Base-by-base conservation (phyloP, 495 filamentous ascomycete species). In the Amniculicola lignicola region DNA sequence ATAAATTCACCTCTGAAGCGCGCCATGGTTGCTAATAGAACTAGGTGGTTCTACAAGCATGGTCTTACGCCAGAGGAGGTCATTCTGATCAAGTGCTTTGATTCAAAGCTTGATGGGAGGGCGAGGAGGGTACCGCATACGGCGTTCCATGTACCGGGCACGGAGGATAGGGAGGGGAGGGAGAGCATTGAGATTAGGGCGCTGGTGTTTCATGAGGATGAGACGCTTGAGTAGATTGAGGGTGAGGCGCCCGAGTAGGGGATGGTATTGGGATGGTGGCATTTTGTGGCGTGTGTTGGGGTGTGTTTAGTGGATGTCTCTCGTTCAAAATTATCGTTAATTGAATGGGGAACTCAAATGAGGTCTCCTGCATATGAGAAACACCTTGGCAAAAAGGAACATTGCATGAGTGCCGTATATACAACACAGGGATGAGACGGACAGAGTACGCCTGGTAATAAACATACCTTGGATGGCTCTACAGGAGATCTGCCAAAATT, bases 21-120 rank as follows among this genome's bases (percentile, higher is more conserved):
- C 23, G 4, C 12, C 14, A n/a, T 12, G 23, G 31, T 55, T 31
- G 43, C 54, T 37, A n/a, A 14, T 37, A 41, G 2, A 41, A 27
- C 29, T 27, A 42, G 54, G 27, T 66, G 63, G 63, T 66, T 60
- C 28, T 66, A 51, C 39, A 57, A 57, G 50, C 28, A 31, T 28
- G 50, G 27, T 6, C 77, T 85, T 63, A 74, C 74, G 18, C 80
- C 84, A 4, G 71, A 80, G 42, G 71, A 86, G 71, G 81, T 84
- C 10, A 72, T 80, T 22, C 59, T 88, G 43, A 85, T 88, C 68
- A 87, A 87, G 70, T 87, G 84, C 62, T 87, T 83, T 70, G 83
- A 87, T 69, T 79, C 77, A 5, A 82, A 84, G 77, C 65, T 74
- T 21, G 79, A 79, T 68, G 77, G 77, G 2, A 57, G 77, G 19